Evolutionary conservation across 1,284 basidiomycete species (phyloP), one percentile per base, ranked within the genome.

Genomic region (Porogramme epimiltina): DNA sequence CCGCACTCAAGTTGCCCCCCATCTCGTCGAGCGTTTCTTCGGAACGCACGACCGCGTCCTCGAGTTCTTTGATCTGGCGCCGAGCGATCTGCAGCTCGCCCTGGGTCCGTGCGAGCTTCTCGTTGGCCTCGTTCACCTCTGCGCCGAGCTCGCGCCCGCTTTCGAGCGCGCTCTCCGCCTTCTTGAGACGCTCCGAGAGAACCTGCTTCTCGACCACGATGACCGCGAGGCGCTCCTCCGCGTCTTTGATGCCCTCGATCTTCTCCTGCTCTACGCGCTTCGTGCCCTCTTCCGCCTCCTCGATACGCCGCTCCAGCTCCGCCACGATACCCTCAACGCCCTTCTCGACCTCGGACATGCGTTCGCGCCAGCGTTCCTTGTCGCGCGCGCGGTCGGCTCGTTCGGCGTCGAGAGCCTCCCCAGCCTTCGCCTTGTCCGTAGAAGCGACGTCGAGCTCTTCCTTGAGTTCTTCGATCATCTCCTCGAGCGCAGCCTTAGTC

Each of bases 291-390:
- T 87, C 82, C 0, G 84, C 79, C 28, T 72, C 73, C 42, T 73
- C 72, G 3, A 82, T 61, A 54, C 79, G 82, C 56, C 66, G 63
- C 66, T 90, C 87, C 47, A 91, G 67, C 46, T 83, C 81, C n/a
- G 71, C 69, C 23, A 91, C 74, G 51, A 91, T 85, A 4, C 69
- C 77, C 37, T 80, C 78, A 20, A 89, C 86, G 8, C 85, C 85
- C 45, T 72, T 72, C 66, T 89, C 83, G 15, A 89, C 82, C 52
- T 89, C 87, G 6, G 60, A 61, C 82, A 90, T 87, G 45, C 84
- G 74, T 47, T 78, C 79, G 58, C 78, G 80, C 83, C 84, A 91
- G 38, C 79, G 70, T 31, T 84, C 82, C 55, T 83, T 85, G 62
- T 89, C 87, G 45, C 73, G 72, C 8, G 73, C 67, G 18, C 87